These are phyloP conservation scores for Warburgia ugandensis DNA, from an alignment of 164 flowering plant species.

Conservation along the genomic window DNA sequence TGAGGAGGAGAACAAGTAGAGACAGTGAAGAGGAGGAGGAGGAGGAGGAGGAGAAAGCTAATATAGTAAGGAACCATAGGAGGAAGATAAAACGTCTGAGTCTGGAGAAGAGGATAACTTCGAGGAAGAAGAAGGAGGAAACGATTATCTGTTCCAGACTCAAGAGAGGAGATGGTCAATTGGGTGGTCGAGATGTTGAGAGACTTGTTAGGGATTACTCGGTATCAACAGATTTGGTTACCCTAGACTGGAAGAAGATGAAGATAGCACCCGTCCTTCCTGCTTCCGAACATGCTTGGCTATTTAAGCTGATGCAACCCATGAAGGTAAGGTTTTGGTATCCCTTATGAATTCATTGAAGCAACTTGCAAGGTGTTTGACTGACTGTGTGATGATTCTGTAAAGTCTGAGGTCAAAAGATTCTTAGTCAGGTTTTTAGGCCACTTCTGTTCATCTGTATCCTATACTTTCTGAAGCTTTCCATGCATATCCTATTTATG, in stretches of 20 bases:
- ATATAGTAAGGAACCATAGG: constrained; percentile 39
- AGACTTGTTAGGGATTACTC: constrained; percentile 73
- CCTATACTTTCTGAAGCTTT: no score
- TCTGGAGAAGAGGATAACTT: constrained; percentile 63
- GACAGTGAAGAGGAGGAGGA: constrained; percentile 22
- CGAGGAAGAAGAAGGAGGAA: constrained; percentile 38
- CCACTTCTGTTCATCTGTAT: no score
- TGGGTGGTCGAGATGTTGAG: constrained; percentile 33
- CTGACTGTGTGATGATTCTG: no score
- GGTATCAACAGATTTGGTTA: constrained; percentile 48
- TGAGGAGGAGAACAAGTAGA: constrained; percentile 33
- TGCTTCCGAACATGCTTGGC: constrained; percentile 74
- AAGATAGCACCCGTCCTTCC: constrained; percentile 94
- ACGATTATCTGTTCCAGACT: constrained; percentile 4
- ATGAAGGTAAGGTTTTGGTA: constrained; percentile 59
- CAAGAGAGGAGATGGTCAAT: constrained; percentile 15
- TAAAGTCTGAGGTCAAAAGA: no score
- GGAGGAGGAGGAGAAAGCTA: constrained; percentile 13
- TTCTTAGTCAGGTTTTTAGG: no score
- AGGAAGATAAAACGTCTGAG: constrained; percentile 50
- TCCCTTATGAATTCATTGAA: no score
- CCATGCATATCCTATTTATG: no score
- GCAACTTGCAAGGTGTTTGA: no score
- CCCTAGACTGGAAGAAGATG: constrained; percentile 95
- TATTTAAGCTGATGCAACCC: constrained; percentile 88